A percentile compares a stretch with the other conserved stretches of the same genome.
Conservation (phyloP, 805 yeast species). For the Ogataea glucozyma region DNA sequence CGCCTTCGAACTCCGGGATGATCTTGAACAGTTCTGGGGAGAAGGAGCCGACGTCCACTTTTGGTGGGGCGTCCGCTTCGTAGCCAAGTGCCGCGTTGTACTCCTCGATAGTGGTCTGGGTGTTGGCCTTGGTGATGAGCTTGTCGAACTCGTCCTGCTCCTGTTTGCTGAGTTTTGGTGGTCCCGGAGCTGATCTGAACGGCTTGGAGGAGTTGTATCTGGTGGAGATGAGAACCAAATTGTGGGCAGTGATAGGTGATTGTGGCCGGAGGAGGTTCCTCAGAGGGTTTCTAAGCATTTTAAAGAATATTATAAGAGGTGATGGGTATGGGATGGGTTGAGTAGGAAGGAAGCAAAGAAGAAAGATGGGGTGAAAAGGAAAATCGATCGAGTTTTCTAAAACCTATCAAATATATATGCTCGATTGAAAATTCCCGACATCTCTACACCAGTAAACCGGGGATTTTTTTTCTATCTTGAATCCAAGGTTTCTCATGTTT, state of each 20-base stretch:
- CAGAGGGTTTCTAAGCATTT: too few relatives aligned
- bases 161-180: conserved; percentile 75
- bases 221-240: neutral
- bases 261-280: too few relatives aligned
- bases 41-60: conserved; percentile 60
- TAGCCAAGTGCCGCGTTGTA: conserved; percentile 48
- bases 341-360: too few relatives aligned
- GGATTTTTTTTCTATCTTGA: too few relatives aligned
- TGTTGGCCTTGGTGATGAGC: conserved; percentile 75
- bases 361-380: too few relatives aligned
- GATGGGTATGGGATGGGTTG: too few relatives aligned
- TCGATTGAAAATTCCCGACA: too few relatives aligned
- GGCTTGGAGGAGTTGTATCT: conserved; percentile 6
- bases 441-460: too few relatives aligned
- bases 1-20: conserved; percentile 95
- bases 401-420: too few relatives aligned
- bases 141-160: conserved; percentile 91
- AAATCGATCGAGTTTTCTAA: too few relatives aligned
- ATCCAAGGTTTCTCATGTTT: too few relatives aligned
- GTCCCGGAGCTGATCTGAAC: conserved; percentile 41
- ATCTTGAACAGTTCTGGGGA: conserved; percentile 73
- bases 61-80: conserved; percentile 32
- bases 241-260: neutral
- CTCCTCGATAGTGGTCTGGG: conserved; percentile 76
- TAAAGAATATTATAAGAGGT: too few relatives aligned